Evolutionary conservation across 1,284 basidiomycete species (phyloP), one percentile per base, ranked within the genome.

Genomic region (Apiotrichum montevideense): DNA sequence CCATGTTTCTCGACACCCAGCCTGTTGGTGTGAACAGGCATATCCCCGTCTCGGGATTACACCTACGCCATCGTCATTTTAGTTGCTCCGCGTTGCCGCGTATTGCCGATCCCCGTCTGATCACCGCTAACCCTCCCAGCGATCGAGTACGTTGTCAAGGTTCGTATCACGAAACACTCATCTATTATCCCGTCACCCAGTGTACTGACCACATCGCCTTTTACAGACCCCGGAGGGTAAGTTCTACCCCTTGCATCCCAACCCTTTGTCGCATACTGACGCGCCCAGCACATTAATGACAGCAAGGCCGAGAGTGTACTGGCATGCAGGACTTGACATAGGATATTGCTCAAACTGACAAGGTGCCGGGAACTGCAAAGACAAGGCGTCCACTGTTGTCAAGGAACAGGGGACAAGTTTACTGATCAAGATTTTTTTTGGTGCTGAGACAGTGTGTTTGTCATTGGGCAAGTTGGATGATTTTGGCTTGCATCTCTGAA

Each of bases 131-230:
- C 21, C 21, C 21, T 21, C 55, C 7, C 68, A 95, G 95, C 95
- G 55, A 92, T 98, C 73, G 91, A 98, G 78, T 98, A 98, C 79
- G 92, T 98, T 77, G 85, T 85, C 70, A 93, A 95, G 66, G 74
- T 76, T 52, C 50, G 73, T 68, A 45, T 33, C 35, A 39, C 4
- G n/a, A 21, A n/a, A 6, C n/a, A 40, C 50, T 7, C 55, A 13
- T 13, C 33, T 7, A 14, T 35, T 6, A 43, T 14, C 13, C 42
- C 4, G 45, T 42, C 33, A 33, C 47, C 34, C 52, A n/a, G 7
- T n/a, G 10, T 53, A n/a, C 59, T 63, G 49, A 63, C 61, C 51
- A 59, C 44, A 43, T 40, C 43, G 42, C 54, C 45, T 48, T 15
- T 40, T 48, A 59, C 65, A 74, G 73, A 73, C 74, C 55, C 74